Evolutionary conservation across 2,329 filamentous ascomycete species (phyloP).

Genomic region (Fusarium sp.): DNA sequence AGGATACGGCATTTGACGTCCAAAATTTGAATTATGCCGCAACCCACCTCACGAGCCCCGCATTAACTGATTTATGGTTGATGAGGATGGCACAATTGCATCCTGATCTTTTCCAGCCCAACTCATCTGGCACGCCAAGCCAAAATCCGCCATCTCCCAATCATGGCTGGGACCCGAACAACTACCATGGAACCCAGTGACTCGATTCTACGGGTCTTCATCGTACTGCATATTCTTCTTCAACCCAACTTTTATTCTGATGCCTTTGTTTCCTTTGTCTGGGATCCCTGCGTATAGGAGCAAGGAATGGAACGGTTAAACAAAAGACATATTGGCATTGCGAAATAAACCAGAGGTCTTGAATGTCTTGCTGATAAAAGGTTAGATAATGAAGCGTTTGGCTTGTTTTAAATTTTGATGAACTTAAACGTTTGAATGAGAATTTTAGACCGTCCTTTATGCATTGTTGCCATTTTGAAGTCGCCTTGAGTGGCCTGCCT

Average conservation of each 20-base stretch:
- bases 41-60: background rate
- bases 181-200: background rate
- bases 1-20: background rate
- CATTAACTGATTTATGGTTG: background rate
- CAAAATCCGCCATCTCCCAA: background rate
- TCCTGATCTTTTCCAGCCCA: background rate
- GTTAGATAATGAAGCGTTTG: background rate
- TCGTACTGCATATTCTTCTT: background rate
- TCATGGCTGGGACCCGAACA: background rate
- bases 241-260: background rate
- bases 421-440: background rate
- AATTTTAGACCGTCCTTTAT: too few species aligned
- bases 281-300: background rate
- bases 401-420: background rate
- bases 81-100: background rate
- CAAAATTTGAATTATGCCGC: background rate
- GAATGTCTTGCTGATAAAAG: background rate
- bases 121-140: background rate
- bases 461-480: too few species aligned
- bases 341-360: background rate
- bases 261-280: background rate
- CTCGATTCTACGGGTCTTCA: background rate
- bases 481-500: too few species aligned
- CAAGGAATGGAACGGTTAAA: background rate
- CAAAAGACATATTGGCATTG: background rate